phyloP scores from a whole-genome alignment of 2,329 filamentous ascomycete genomes.

The Mycosphaerella arachidis region DNA sequence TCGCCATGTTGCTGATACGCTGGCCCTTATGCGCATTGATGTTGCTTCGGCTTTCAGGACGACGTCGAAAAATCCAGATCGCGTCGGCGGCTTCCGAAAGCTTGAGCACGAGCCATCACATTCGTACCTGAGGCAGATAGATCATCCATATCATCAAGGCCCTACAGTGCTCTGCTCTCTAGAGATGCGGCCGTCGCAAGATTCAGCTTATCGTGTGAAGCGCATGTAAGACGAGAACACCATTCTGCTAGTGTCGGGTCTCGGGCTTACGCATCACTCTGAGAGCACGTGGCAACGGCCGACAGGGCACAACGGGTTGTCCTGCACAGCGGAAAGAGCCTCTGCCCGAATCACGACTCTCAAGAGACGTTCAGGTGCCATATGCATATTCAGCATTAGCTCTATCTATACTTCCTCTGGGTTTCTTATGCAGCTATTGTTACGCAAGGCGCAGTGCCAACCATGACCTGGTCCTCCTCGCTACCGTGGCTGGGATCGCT shows the following conservation, averaged over 20 bases:
- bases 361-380: background rate
- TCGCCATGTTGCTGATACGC: constrained; percentile 18
- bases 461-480: background rate
- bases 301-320: background rate
- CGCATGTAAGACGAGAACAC: background rate
- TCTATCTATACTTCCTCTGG: background rate
- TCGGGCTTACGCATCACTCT: background rate
- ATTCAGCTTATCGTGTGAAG: background rate
- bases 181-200: background rate
- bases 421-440: background rate
- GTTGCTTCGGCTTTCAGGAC: too few species aligned
- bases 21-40: background rate
- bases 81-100: background rate
- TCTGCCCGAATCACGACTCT: background rate
- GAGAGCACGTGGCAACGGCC: background rate
- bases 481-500: background rate
- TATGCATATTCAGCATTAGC: background rate
- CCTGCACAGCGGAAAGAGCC: background rate
- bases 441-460: background rate
- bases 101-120: background rate
- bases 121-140: background rate
- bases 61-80: background rate
- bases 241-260: background rate
- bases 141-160: too few species aligned
- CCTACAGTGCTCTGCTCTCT: background rate